Percentiles rank a stretch among this genome's conserved stretches.
These are phyloP conservation scores for Medicago ruthenica DNA, from an alignment of 306 rosid genomes.

Conservation along the genomic window DNA sequence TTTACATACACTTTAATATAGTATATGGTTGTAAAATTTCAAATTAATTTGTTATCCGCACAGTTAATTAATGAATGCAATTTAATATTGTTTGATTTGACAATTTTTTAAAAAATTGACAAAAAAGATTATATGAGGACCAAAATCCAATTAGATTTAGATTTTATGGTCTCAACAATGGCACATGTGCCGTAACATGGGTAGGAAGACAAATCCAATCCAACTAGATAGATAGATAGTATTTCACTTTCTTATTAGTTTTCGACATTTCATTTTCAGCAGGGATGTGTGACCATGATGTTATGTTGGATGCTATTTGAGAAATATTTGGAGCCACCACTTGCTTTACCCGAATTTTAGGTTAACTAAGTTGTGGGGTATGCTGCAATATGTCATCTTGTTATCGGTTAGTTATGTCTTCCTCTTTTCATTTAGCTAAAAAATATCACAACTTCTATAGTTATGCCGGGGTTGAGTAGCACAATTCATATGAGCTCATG, in stretches of 20 bases:
- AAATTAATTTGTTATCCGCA: too few species aligned
- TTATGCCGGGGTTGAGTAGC: too few species aligned
- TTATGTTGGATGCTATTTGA: constrained; percentile 40
- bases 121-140: background rate
- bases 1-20: too few species aligned
- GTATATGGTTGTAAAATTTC: too few species aligned
- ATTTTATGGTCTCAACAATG: background rate
- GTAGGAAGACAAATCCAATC: constrained; percentile 6
- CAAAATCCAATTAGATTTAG: background rate
- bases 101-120: background rate
- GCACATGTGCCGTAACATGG: constrained; percentile 39
- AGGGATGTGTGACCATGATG: constrained; percentile 33
- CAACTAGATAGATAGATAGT: constrained; percentile 3
- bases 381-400: background rate
- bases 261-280: background rate
- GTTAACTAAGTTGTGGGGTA: constrained; percentile 27
- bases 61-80: too few species aligned
- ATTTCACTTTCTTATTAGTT: background rate
- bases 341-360: constrained; percentile 26
- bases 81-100: background rate
- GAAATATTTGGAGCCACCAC: constrained; percentile 29
- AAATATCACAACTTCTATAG: background rate
- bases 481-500: too few species aligned
- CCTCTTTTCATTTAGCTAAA: constrained; percentile 2
- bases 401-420: background rate